Evolutionary conservation across 129 eudicot genomes (phyloP).

Genomic region (Chrysanthemum lavandulifolium): DNA sequence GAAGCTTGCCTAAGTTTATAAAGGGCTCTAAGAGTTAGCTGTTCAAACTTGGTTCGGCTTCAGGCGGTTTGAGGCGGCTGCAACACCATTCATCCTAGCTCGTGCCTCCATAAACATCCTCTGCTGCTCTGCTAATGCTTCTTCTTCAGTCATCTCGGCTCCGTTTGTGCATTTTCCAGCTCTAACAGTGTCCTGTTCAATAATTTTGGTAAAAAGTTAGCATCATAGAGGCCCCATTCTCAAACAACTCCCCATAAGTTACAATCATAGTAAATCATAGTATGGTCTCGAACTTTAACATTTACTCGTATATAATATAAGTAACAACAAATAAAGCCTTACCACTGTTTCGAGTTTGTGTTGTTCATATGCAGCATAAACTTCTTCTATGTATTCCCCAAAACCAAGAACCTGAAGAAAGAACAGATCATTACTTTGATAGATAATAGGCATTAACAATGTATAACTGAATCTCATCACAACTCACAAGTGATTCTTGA

Average conservation of each 20-base stretch:
- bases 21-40: constrained; percentile 43
- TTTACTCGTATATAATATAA: constrained; percentile 19
- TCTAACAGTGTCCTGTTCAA: constrained; percentile 64
- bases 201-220: not conserved
- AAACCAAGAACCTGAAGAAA: constrained; percentile 77
- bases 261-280: too few relatives aligned
- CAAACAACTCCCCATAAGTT: too few relatives aligned
- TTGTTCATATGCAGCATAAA: constrained; percentile 89
- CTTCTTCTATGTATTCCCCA: constrained; percentile 86
- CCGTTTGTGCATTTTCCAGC: constrained; percentile 64
- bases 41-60: constrained; percentile 47
- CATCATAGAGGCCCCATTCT: too few relatives aligned
- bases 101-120: constrained; percentile 99
- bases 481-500: too few relatives aligned
- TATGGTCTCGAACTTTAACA: too few relatives aligned
- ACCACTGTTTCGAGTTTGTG: constrained; percentile 86
- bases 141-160: constrained; percentile 93
- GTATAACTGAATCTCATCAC: too few relatives aligned
- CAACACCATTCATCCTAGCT: constrained; percentile 89
- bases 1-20: constrained; percentile 53
- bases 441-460: not conserved
- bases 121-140: constrained; percentile 94
- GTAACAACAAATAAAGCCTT: constrained; percentile 10
- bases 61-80: constrained; percentile 32
- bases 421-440: not conserved